Conservation (phyloP, 2,329 filamentous ascomycete species). For the Chalara sp. region DNA sequence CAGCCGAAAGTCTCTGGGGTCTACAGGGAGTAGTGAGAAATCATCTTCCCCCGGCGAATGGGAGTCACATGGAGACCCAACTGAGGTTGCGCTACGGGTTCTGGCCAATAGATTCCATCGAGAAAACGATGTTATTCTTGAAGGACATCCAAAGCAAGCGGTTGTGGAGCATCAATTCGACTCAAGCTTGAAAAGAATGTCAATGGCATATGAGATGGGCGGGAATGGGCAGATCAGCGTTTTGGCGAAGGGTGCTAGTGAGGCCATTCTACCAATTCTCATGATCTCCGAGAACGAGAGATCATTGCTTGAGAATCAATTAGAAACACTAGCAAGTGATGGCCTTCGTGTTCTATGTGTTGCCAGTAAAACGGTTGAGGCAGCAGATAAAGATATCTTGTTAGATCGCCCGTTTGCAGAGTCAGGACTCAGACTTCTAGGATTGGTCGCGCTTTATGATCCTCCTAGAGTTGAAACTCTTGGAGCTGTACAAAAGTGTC, state of each 20-base stretch:
- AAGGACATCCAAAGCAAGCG: neutral
- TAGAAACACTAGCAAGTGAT: neutral
- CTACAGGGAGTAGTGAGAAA: neutral
- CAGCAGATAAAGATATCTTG: neutral
- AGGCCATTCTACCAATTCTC: neutral
- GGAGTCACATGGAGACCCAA: neutral
- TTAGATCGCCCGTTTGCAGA: constrained; percentile 32
- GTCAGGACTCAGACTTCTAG: constrained; percentile 53
- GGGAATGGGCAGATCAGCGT: neutral
- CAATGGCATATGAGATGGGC: constrained; percentile 5
- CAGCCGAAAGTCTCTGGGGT: neutral
- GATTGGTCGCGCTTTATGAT: constrained; percentile 66
- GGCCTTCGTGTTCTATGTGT: neutral
- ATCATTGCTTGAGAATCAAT: neutral
- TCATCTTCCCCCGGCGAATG: neutral
- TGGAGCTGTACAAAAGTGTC: constrained; percentile 51
- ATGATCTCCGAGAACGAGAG: neutral
- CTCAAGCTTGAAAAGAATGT: constrained; percentile 43
- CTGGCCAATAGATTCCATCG: neutral
- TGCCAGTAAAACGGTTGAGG: neutral
- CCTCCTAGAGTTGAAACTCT: constrained; percentile 63
- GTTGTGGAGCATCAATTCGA: constrained; percentile 1
- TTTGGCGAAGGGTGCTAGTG: neutral
- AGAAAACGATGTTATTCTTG: neutral
- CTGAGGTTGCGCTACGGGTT: neutral